Evolutionary conservation across 257 asterid genomes (phyloP), one percentile per base, ranked within the genome.

Genomic region (Gynochthodes officinalis): DNA sequence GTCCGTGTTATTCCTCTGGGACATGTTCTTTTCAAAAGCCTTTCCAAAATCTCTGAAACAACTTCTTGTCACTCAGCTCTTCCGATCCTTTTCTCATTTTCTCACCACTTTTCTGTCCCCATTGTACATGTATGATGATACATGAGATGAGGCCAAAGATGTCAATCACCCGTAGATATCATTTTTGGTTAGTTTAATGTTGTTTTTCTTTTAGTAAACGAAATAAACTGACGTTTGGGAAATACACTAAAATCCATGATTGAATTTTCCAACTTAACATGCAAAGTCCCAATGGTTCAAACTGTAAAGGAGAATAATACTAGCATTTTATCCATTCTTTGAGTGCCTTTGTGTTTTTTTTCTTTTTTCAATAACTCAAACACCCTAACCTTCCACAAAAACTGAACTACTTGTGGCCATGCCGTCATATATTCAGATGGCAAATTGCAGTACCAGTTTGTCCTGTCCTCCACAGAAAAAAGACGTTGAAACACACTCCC

Each of bases 1-100:
- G 9, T 21, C 68, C 68, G 18, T 70, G 72, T 70, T 42, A 62
- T 71, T 70, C 76, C 46, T 13, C 35, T 14, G 19, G 28, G 48
- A 70, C 30, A 0, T 54, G 21, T 32, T 49, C 58, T 48, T 72
- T 27, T 15, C 48, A n/a, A 33, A 61, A 52, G 42, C 53, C 8
- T 15, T 37, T 39, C 64, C 53, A 55, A 53, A 18, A 35, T 69
- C 50, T 52, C 63, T 23, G 0, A 46, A 3, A 15, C 70, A 32
- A 14, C 33, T 4, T 65, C 14, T 65, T 21, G 3, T 13, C 28
- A 39, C 69, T 40, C 4, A 37, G 0, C 9, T 39, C 32, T 62
- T 13, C 39, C 50, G 4, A 43, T 23, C 32, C 13, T 25, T 43
- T 4, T 59, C 64, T 59, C 40, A 59, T 59, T 30, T 4, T 30